Percentiles rank a stretch among this genome's conserved stretches.
phyloP scores from a whole-genome alignment of 768 basidiomycete genomes.

The Amanita jacksonii region DNA sequence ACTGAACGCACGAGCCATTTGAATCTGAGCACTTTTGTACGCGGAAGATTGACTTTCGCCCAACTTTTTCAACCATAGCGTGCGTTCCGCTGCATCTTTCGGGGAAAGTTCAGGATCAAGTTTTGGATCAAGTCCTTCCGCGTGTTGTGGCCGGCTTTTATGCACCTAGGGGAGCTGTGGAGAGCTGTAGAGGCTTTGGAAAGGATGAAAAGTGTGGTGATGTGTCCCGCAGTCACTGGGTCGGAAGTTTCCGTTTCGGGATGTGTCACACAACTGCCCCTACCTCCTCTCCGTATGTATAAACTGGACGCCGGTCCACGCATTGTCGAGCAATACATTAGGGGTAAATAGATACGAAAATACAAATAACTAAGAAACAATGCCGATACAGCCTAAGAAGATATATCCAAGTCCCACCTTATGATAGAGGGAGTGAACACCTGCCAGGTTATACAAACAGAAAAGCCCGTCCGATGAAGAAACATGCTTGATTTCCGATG shows the following conservation, averaged over 20 bases:
- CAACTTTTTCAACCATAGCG: conserved; percentile 22
- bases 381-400: too few species aligned
- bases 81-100: conserved; percentile 11
- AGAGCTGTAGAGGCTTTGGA: conserved; percentile 4
- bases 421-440: too few species aligned
- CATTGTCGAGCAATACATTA: too few species aligned
- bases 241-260: conserved; percentile 9
- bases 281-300: too few species aligned
- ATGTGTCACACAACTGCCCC: conserved; percentile 3
- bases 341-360: too few species aligned
- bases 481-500: too few species aligned
- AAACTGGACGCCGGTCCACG: too few species aligned
- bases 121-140: not conserved
- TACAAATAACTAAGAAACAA: too few species aligned
- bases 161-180: not conserved
- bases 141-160: conserved; percentile 4
- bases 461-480: too few species aligned
- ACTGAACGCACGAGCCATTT: conserved; percentile 39
- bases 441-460: too few species aligned
- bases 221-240: not conserved
- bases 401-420: too few species aligned
- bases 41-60: conserved; percentile 36
- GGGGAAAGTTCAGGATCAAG: conserved; percentile 12
- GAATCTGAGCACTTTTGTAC: conserved; percentile 38
- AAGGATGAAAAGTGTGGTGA: not conserved